Base-by-base conservation (phyloP, 2,329 filamentous ascomycete species). In the Ophiostoma quercus region DNA sequence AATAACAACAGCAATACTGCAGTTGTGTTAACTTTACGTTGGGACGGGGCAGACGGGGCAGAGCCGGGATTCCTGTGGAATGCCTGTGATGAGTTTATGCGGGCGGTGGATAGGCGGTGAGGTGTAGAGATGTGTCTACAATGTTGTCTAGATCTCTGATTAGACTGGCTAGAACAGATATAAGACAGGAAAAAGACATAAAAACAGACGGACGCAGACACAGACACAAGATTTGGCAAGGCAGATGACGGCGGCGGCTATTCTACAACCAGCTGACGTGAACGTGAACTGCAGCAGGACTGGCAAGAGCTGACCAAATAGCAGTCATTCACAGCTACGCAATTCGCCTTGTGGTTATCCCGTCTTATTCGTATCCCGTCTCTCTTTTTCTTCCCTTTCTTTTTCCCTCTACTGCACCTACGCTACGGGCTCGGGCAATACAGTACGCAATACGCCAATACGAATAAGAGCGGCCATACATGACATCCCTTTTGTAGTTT, bases 31-130 rank as follows among this genome's bases (percentile, higher is more conserved):
- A 34, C 4, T 8, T 2, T 16, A n/a, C 16, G 43, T 47, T 19
- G 22, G 41, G 41, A 66, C 22, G 16, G 66, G 66, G 41, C 66
- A 54, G 54, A 37, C 51, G 54, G 43, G 43, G 47, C 22, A 47
- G 43, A 7, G 43, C 43, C 43, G 43, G 43, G 43, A n/a, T 47
- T 47, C 43, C 16, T 47, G 43, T 47, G 43, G 43, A 47, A 47
- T 47, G 43, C 19, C 43, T 47, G 43, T n/a, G 43, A n/a, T 47
- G 43, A n/a, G 43, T 47, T 47, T 47, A 47, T 47, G 43, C 43
- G 7, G 43, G 43, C 43, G 7, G 43, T 47, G 43, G 43, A 47
- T n/a, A n/a, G 6, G 43, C 43, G 43, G 43, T 47, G 41, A 43
- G 16, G 43, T 14, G 39, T 34, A 34, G 39, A 41, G 39, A 12